phyloP scores from a whole-genome alignment of 352 stramenopile genomes.

The Globisporangium acanthophoron region DNA sequence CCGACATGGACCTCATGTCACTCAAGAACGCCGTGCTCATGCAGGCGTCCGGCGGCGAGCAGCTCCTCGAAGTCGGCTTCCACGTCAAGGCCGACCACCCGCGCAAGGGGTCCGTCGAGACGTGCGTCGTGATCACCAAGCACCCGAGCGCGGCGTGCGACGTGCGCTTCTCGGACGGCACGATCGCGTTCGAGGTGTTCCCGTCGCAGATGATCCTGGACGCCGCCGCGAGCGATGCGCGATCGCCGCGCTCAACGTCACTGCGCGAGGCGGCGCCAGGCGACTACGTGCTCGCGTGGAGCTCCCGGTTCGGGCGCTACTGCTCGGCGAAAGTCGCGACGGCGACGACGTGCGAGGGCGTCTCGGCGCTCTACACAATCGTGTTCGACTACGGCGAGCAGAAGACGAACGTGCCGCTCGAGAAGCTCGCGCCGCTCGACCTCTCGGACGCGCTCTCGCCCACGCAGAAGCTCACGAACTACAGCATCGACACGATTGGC shows the following conservation, averaged over 20 bases:
- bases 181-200: constrained; percentile 70
- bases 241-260: constrained; percentile 8
- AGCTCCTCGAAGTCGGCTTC: constrained; percentile 57
- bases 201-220: constrained; percentile 79
- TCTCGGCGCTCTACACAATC: constrained; percentile 34
- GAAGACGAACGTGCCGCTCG: constrained; percentile 36
- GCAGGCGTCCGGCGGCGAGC: constrained; percentile 26
- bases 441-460: constrained; percentile 46
- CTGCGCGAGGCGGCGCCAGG: constrained; percentile 23
- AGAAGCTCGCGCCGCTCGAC: constrained; percentile 51
- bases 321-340: constrained; percentile 51
- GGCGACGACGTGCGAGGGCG: constrained; percentile 20
- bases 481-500: constrained; percentile 70
- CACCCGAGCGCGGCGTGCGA: constrained; percentile 58
- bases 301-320: constrained; percentile 62
- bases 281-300: constrained; percentile 70
- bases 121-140: constrained; percentile 62
- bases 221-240: constrained; percentile 12
- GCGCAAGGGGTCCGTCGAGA: constrained; percentile 48
- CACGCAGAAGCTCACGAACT: constrained; percentile 67
- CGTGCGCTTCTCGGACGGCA: constrained; percentile 69
- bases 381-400: constrained; percentile 73
- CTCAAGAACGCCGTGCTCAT: constrained; percentile 78
- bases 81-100: constrained; percentile 74
- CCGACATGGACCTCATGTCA: constrained; percentile 55